Evolutionary conservation across 257 asterid genomes (phyloP).

Genomic region (Solanum lycopersicoides): DNA sequence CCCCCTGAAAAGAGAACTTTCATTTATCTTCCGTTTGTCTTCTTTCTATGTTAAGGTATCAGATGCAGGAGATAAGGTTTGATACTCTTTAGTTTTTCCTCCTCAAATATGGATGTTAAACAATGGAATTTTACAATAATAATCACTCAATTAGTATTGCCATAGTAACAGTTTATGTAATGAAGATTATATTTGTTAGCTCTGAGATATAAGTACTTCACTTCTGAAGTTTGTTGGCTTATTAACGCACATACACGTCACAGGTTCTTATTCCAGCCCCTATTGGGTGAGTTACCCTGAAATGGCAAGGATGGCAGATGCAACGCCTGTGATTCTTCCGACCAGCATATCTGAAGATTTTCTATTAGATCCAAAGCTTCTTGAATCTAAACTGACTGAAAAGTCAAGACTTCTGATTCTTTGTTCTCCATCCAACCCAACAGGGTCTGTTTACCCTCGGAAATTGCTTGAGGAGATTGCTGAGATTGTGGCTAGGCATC

Average conservation of each 20-base stretch:
- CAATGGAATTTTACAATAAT: neutral
- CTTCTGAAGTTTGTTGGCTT: neutral
- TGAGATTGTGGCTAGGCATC: conserved; percentile 74
- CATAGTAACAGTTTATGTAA: neutral
- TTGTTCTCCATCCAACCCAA: conserved; percentile 98
- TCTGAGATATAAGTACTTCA: neutral
- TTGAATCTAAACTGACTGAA: conserved; percentile 65
- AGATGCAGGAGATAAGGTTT: neutral
- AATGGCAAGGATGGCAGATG: conserved; percentile 96
- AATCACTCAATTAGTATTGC: neutral
- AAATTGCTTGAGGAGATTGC: conserved; percentile 85
- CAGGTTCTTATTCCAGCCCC: conserved; percentile 97
- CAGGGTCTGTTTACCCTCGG: conserved; percentile 91
- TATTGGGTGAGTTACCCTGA: conserved; percentile 99
- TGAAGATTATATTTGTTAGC: neutral
- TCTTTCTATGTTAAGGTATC: neutral
- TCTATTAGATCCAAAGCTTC: conserved; percentile 71
- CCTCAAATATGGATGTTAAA: neutral
- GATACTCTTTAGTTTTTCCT: neutral
- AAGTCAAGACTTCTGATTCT: conserved; percentile 88
- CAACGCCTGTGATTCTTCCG: conserved; percentile 76
- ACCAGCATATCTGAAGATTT: conserved; percentile 71
- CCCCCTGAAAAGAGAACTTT: neutral
- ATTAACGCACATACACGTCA: neutral
- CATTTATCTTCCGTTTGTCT: neutral